Percentiles rank a stretch among this genome's conserved stretches.
These are phyloP conservation scores for Lachnellula willkommii DNA, from an alignment of 2,329 filamentous ascomycete genomes.

Conservation along the genomic window DNA sequence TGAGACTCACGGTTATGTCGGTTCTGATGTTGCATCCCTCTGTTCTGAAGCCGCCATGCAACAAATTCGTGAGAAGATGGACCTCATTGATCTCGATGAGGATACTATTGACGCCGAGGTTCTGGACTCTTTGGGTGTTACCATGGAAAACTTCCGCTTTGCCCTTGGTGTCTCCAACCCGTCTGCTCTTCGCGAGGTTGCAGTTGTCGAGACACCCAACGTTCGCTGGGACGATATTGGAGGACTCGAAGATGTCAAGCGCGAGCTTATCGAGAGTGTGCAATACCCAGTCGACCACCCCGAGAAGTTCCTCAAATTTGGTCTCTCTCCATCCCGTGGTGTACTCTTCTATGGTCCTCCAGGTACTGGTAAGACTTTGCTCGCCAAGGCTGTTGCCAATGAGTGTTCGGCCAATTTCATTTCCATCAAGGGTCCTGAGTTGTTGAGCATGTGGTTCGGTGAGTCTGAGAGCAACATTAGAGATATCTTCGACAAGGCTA, in stretches of 20 bases:
- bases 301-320: slow-evolving; percentile 99
- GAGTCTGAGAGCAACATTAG: slow-evolving; percentile 99
- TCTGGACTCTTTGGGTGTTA: slow-evolving; percentile 94
- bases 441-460: slow-evolving; percentile 99
- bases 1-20: slow-evolving; percentile 98
- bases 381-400: slow-evolving; percentile 98
- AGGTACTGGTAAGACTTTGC: slow-evolving; percentile 99
- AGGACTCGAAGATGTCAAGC: slow-evolving; percentile 97
- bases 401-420: slow-evolving; percentile 99
- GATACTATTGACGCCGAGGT: slow-evolving; percentile 99
- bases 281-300: slow-evolving; percentile 99
- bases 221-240: slow-evolving; percentile 99
- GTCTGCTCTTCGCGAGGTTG: slow-evolving; percentile 95
- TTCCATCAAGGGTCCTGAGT: slow-evolving; percentile 95
- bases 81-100: slow-evolving; percentile 96
- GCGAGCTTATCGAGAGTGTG: slow-evolving; percentile 97
- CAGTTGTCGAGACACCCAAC: slow-evolving; percentile 98
- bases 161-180: slow-evolving; percentile 97
- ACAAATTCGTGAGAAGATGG: slow-evolving; percentile 99
- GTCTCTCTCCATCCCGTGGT: slow-evolving; percentile 94
- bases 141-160: slow-evolving; percentile 99
- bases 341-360: slow-evolving; percentile 98
- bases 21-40: slow-evolving; percentile 95
- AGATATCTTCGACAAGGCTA: slow-evolving; percentile 99
- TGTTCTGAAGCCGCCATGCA: slow-evolving; percentile 99